Base-by-base conservation (phyloP, 2,329 filamentous ascomycete genomes). In the Scedosporium boydii region DNA sequence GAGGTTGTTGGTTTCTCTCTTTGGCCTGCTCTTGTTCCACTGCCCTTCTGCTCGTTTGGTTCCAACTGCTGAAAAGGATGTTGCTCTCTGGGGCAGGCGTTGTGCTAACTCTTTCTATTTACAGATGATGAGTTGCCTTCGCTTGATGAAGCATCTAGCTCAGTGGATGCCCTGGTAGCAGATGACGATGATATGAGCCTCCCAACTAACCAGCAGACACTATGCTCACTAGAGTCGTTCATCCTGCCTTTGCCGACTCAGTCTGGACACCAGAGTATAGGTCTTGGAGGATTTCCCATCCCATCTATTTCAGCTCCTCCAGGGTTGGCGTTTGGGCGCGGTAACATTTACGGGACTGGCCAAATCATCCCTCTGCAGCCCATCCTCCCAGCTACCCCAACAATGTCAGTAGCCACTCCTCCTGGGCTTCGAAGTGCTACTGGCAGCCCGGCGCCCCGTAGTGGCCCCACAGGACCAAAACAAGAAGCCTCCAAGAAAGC, bases 91-190 rank as follows among this genome's bases (percentile, higher is more conserved):
- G 34, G 16, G 16, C 55, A 64, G 65, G 64, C 61, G 64, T 63
- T 66, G 65, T 70, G 77, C 79, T 83, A 75, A 83, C 72, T 68
- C 68, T 69, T 64, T 69, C 70, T 70, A 18, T 48, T 68, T 70
- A 67, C 75, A 89, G 87, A 88, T 74, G 85, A 88, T 69, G 82
- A 85, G 59, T 73, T 85, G n/a, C 77, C 79, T 63, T 82, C 80
- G 10, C 76, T 87, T 56, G 84, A 87, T 65, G 85, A 87, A 66
- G 86, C 81, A 12, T 80, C 79, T 2, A 78, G 79, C 53, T 86
- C 82, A n/a, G 83, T 90, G 48, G 87, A 90, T 70, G 86, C 86
- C 3, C 75, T 90, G 3, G 87, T 90, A 12, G 83, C 86, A 23
- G 87, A 90, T 69, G 76, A 83, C n/a, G 68, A 71, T 3, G 41